Conservation (phyloP, 1,139 yeast genomes). For the Candida pseudoviswanathii region DNA sequence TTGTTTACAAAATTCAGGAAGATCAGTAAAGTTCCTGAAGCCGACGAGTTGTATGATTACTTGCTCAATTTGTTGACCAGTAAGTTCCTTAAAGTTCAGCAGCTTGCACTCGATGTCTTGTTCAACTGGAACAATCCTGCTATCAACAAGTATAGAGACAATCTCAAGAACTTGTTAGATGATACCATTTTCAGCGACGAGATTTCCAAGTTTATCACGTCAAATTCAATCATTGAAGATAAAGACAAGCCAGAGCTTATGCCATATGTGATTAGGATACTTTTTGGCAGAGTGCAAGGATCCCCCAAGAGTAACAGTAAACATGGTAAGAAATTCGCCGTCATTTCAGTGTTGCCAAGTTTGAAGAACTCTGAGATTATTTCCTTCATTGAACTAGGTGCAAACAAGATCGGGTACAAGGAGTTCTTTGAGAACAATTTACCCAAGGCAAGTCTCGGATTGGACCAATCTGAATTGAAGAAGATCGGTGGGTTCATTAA, state of each 20-base stretch:
- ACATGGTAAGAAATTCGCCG: slow-evolving; percentile 74
- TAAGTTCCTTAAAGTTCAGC: slow-evolving; percentile 65
- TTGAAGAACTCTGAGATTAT: slow-evolving; percentile 56
- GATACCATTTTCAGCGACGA: slow-evolving; percentile 88
- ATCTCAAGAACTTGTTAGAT: slow-evolving; percentile 73
- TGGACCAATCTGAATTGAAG: slow-evolving; percentile 42
- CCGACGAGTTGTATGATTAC: slow-evolving; percentile 55
- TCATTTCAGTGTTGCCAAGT: slow-evolving; percentile 68
- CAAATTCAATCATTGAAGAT: slow-evolving; percentile 51
- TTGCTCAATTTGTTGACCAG: slow-evolving; percentile 63
- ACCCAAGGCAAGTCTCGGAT: slow-evolving; percentile 23
- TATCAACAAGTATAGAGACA: slow-evolving; percentile 70
- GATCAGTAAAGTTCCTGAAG: slow-evolving; percentile 54
- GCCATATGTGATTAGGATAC: slow-evolving; percentile 74
- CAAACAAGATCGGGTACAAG: slow-evolving; percentile 51
- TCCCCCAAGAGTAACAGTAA: slow-evolving; percentile 62
- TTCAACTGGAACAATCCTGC: slow-evolving; percentile 62
- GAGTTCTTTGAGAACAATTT: slow-evolving; percentile 29
- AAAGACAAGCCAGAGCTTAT: slow-evolving; percentile 61
- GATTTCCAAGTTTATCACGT: slow-evolving; percentile 59
- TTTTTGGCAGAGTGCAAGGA: slow-evolving; percentile 85
- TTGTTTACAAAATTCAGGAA: slow-evolving; percentile 67
- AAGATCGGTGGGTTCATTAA: slow-evolving; percentile 72
- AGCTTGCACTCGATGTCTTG: slow-evolving; percentile 71
- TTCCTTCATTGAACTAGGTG: slow-evolving; percentile 64